A percentile compares a stretch with the other conserved stretches of the same genome.
phyloP scores from a whole-genome alignment of 352 stramenopile genomes.

The Globisporangium nunn region DNA sequence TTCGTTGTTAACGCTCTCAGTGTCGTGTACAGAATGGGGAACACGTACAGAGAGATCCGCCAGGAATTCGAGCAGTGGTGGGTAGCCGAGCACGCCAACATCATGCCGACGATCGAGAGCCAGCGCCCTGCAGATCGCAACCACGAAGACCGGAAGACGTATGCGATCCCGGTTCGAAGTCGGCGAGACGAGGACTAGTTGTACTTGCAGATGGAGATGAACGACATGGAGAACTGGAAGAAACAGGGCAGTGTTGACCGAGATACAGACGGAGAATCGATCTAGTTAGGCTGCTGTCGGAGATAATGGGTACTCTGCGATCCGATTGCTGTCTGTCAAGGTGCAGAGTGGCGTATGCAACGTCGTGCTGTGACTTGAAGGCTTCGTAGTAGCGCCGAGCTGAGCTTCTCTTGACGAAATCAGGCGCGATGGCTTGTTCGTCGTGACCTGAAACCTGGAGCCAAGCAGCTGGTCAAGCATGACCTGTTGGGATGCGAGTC shows the following conservation, averaged over 20 bases:
- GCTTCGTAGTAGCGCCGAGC: neutral
- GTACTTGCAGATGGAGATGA: conserved; percentile 44
- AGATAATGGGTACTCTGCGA: neutral
- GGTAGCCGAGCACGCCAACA: conserved; percentile 56
- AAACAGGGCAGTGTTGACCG: conserved; percentile 7
- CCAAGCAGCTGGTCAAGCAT: conserved; percentile 25
- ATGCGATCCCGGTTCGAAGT: conserved; percentile 33
- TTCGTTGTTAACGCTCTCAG: neutral
- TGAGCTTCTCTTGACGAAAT: neutral
- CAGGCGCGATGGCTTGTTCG: neutral
- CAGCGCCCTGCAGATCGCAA: conserved; percentile 29
- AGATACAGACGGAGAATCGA: neutral
- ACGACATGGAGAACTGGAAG: conserved; percentile 38
- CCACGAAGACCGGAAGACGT: conserved; percentile 25
- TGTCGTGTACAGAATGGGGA: conserved; percentile 37
- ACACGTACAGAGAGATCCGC: conserved; percentile 56
- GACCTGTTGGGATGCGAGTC: conserved; percentile 25
- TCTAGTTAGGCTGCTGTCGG: conserved; percentile 3
- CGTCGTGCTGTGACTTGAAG: conserved; percentile 1
- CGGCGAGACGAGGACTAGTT: conserved; percentile 27
- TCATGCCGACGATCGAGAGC: conserved; percentile 57
- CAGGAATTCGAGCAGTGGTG: conserved; percentile 52
- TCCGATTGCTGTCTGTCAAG: neutral
- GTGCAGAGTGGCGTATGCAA: neutral
- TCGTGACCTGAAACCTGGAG: conserved; percentile 19